Evolutionary conservation across 345 rosid genomes (phyloP).

Genomic region (Eucalyptus erythrocorys): DNA sequence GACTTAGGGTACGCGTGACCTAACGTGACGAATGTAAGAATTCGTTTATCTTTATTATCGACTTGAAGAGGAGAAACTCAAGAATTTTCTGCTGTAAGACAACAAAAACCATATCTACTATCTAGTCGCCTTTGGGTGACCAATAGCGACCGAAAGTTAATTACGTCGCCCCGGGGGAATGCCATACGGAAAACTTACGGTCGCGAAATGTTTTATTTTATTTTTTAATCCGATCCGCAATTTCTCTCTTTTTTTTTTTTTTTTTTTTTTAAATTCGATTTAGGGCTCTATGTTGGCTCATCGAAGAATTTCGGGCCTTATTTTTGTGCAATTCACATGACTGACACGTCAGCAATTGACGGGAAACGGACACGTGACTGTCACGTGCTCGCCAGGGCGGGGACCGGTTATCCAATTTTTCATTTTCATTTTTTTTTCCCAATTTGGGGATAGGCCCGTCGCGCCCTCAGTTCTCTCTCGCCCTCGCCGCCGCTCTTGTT

Average conservation of each 20-base stretch:
- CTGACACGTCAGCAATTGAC: neutral
- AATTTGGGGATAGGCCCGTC: neutral
- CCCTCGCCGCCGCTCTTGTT: neutral
- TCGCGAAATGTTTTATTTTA: neutral
- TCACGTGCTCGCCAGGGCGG: neutral
- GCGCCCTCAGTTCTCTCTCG: neutral
- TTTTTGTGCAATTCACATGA: neutral
- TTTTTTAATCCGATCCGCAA: neutral
- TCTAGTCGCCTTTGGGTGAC: neutral
- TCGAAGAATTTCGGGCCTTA: neutral
- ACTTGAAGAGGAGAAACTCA: neutral
- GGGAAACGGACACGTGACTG: neutral
- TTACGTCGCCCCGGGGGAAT: neutral
- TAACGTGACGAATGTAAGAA: neutral
- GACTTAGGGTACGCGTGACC: neutral
- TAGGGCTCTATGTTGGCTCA: neutral
- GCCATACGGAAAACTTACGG: neutral
- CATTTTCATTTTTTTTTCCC: neutral
- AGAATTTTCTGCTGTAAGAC: rapidly evolving
- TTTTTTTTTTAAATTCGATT: too few relatives aligned
- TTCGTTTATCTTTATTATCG: neutral
- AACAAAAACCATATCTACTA: rapidly evolving
- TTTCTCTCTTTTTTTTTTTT: too few relatives aligned
- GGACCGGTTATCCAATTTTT: neutral
- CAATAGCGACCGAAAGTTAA: neutral